Percentiles rank a stretch among this genome's conserved stretches.
Conservation (phyloP, 768 basidiomycete species). For the Coprinopsis sp. region DNA sequence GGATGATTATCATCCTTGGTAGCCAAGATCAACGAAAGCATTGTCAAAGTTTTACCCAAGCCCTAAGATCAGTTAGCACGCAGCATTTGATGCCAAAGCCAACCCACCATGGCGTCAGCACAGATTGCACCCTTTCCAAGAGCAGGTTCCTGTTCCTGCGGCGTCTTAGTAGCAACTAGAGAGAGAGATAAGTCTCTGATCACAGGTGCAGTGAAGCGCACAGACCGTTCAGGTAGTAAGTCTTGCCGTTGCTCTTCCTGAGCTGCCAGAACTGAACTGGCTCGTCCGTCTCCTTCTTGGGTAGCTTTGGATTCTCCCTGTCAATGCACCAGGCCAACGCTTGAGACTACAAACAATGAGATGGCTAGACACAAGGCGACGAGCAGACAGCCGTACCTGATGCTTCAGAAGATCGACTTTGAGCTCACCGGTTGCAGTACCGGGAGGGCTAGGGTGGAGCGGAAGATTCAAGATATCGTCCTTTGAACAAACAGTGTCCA, state of each 20-base stretch:
- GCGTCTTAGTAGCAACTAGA: constrained; percentile 76
- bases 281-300: constrained; percentile 57
- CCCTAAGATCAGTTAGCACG: background rate
- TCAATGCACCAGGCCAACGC: constrained; percentile 83
- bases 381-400: constrained; percentile 45
- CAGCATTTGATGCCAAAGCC: constrained; percentile 1
- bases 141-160: constrained; percentile 55
- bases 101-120: constrained; percentile 80
- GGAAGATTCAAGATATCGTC: constrained; percentile 75
- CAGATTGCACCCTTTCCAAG: constrained; percentile 85
- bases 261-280: constrained; percentile 91
- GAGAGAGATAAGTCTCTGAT: constrained; percentile 1
- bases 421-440: constrained; percentile 60
- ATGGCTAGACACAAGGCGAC: constrained; percentile 43
- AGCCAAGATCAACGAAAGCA: constrained; percentile 75
- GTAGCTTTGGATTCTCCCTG: constrained; percentile 73
- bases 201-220: constrained; percentile 3
- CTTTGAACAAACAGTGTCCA: constrained; percentile 62
- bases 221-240: constrained; percentile 68
- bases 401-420: constrained; percentile 75
- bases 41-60: constrained; percentile 88
- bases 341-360: constrained; percentile 59
- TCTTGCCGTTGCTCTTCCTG: constrained; percentile 48
- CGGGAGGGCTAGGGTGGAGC: constrained; percentile 65
- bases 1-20: constrained; percentile 61